Conservation (phyloP, 1,284 basidiomycete species). For the Marasmius oreades region DNA sequence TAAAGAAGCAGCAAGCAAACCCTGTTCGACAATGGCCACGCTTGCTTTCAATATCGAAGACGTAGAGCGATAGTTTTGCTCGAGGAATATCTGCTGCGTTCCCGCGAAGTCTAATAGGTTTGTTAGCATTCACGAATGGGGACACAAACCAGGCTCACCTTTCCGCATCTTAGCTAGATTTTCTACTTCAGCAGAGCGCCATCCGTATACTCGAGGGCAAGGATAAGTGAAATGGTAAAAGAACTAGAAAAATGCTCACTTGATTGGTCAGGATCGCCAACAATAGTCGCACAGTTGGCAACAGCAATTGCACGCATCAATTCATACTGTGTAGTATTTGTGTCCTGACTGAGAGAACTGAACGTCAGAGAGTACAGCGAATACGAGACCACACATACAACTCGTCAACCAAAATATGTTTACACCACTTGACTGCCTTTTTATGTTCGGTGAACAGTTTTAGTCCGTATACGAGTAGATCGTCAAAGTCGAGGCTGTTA, state of each 20-base stretch:
- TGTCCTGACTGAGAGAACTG: conserved; percentile 66
- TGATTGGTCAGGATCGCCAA: conserved; percentile 92
- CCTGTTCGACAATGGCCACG: conserved; percentile 80
- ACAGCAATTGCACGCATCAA: conserved; percentile 75
- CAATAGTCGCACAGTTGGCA: conserved; percentile 68
- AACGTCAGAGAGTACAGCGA: background rate
- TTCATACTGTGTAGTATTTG: conserved; percentile 83
- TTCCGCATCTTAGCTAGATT: conserved; percentile 78
- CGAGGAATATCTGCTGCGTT: conserved; percentile 71
- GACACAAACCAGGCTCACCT: conserved; percentile 36
- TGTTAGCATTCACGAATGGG: background rate
- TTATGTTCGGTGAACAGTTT: conserved; percentile 61
- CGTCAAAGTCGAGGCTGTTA: conserved; percentile 89
- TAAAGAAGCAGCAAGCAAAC: conserved; percentile 30
- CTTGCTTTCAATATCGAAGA: conserved; percentile 74
- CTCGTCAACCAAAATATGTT: conserved; percentile 87
- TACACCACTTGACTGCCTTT: conserved; percentile 58
- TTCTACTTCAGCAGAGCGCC: conserved; percentile 81
- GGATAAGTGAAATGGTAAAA: background rate
- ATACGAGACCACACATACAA: conserved; percentile 51
- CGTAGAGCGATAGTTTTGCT: conserved; percentile 89
- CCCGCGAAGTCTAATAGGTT: conserved; percentile 57
- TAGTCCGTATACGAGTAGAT: conserved; percentile 78
- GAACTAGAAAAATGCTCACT: conserved; percentile 39
- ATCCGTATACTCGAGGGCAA: conserved; percentile 66